These are phyloP conservation scores for Globisporangium barbulae DNA, from an alignment of 352 stramenopile genomes.

Conservation along the genomic window DNA sequence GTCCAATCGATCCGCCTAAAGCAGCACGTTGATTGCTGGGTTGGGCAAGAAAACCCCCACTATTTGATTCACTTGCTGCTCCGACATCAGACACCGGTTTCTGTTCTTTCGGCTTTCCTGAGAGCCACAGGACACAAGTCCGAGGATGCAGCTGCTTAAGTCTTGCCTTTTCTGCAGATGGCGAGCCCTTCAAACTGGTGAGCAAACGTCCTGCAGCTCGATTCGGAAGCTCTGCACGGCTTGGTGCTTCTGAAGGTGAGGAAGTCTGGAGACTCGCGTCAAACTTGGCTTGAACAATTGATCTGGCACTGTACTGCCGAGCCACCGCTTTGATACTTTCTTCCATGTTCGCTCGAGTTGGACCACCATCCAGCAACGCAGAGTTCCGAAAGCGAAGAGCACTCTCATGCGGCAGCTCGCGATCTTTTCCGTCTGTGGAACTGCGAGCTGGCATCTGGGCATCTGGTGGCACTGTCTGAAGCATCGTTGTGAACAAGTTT, in stretches of 20 bases:
- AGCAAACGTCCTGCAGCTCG: not conserved
- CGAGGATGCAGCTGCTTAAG: not conserved
- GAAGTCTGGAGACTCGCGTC: not conserved
- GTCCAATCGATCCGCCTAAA: constrained; percentile 13
- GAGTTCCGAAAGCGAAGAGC: constrained; percentile 29
- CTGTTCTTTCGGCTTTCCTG: not conserved
- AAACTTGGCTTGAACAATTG: constrained; percentile 7
- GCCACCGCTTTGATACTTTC: constrained; percentile 13
- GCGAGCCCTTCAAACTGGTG: not conserved
- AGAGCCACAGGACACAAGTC: not conserved
- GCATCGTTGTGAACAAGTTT: constrained; percentile 30
- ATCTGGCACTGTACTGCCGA: constrained; percentile 25
- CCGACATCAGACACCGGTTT: not conserved
- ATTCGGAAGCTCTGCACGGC: not conserved
- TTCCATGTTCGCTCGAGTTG: not conserved
- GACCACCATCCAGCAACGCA: constrained; percentile 30
- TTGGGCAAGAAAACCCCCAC: not conserved
- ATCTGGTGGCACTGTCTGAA: constrained; percentile 16
- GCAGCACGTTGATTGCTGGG: not conserved
- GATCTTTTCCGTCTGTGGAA: not conserved
- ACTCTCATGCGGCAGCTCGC: not conserved
- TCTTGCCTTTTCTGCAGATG: not conserved
- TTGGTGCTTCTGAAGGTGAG: not conserved
- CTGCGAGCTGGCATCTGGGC: not conserved
- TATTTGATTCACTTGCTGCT: not conserved